Percentiles rank a stretch among this genome's conserved stretches.
Evolutionary conservation across 768 basidiomycete species (phyloP).

Genomic region (Rubroboletus pulcherrimus): DNA sequence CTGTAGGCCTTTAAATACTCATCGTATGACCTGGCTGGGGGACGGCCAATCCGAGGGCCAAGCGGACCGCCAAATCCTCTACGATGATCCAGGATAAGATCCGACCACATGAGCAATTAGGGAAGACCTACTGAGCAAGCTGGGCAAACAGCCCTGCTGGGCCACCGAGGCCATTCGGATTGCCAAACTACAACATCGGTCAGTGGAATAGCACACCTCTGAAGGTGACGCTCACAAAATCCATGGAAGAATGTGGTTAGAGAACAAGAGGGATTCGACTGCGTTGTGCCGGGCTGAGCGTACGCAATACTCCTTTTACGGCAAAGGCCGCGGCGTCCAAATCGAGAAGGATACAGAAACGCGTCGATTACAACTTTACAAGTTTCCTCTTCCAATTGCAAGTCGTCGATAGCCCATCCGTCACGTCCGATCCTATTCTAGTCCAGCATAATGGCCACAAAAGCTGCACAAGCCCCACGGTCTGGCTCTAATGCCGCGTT

Average conservation of each 20-base stretch:
- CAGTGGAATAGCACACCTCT: not conserved
- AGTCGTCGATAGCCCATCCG: constrained; percentile 11
- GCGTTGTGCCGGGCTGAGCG: constrained; percentile 1
- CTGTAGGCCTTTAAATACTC: constrained; percentile 95
- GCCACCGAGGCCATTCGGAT: constrained; percentile 36
- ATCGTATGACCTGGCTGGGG: constrained; percentile 74
- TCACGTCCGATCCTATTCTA: constrained; percentile 9
- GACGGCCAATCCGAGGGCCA: constrained; percentile 41
- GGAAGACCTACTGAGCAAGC: constrained; percentile 51
- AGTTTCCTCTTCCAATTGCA: not conserved
- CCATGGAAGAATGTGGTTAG: constrained; percentile 32
- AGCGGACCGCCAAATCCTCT: constrained; percentile 56
- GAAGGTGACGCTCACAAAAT: constrained; percentile 31
- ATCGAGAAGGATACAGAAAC: constrained; percentile 19
- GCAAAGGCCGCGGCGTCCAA: constrained; percentile 28
- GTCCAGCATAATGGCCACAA: constrained; percentile 28
- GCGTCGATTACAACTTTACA: constrained; percentile 18
- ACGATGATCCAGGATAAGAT: constrained; percentile 19
- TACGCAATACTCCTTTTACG: constrained; percentile 30
- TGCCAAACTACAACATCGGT: constrained; percentile 32
- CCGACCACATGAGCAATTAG: not conserved
- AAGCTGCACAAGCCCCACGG: constrained; percentile 11
- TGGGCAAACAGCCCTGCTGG: constrained; percentile 64
- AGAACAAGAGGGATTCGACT: constrained; percentile 12
- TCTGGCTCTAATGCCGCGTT: constrained; percentile 73